Evolutionary conservation across 805 yeast species (phyloP).

Genomic region (Wickerhamomyces bisporus): DNA sequence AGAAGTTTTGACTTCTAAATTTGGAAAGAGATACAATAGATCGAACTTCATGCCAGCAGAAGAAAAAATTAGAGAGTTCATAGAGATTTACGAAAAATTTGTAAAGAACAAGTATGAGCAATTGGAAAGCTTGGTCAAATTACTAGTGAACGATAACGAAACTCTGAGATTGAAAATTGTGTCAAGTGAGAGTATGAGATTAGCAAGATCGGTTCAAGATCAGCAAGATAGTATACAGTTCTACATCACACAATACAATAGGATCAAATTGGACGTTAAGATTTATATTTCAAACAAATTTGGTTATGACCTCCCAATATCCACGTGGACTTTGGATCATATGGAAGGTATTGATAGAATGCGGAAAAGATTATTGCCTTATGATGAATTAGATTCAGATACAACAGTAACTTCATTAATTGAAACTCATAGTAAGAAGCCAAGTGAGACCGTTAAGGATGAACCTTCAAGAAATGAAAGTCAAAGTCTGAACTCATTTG

Average conservation of each 20-base stretch:
- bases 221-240: conserved; percentile 52
- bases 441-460: conserved; percentile 1
- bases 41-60: conserved; percentile 12
- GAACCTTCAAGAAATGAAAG: conserved; percentile 18
- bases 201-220: conserved; percentile 57
- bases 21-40: conserved; percentile 19
- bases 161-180: conserved; percentile 15
- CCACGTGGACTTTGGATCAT: conserved; percentile 51
- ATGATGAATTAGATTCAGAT: conserved; percentile 41
- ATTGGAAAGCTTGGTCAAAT: conserved; percentile 13
- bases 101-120: conserved; percentile 22
- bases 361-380: conserved; percentile 56
- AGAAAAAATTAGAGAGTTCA: conserved; percentile 9
- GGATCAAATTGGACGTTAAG: conserved; percentile 38
- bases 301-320: conserved; percentile 15
- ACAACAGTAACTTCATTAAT: conserved; percentile 38
- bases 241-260: conserved; percentile 42
- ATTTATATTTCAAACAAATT: conserved; percentile 26
- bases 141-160: conserved; percentile 16
- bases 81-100: conserved; percentile 13
- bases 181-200: conserved; percentile 42
- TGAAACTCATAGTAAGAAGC: conserved; percentile 32
- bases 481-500: conserved; percentile 32
- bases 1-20: conserved; percentile 19
- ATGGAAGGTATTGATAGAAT: conserved; percentile 68